A percentile compares a stretch with the other conserved stretches of the same genome.
These are phyloP conservation scores for Umbellularia californica DNA, from an alignment of 164 flowering plant species.

Conservation along the genomic window DNA sequence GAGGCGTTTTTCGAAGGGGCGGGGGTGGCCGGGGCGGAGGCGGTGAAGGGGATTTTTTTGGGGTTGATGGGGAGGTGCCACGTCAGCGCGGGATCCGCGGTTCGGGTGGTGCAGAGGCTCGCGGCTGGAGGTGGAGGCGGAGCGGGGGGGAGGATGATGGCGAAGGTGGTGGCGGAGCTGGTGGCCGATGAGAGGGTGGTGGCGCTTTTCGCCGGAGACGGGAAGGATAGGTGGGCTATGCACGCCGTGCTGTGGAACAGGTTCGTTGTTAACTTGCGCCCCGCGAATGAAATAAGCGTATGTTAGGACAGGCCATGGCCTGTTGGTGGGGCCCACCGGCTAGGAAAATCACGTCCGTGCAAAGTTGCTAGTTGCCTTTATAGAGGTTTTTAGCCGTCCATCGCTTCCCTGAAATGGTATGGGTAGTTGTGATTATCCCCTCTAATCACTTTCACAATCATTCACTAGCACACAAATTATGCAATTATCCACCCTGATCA, in stretches of 20 bases:
- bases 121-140: conserved; percentile 32
- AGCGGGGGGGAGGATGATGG: conserved; percentile 45
- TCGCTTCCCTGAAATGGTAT: too few species aligned
- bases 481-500: too few species aligned
- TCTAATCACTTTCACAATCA: too few species aligned
- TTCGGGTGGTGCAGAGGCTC: conserved; percentile 59
- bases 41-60: conserved; percentile 65
- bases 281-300: too few species aligned
- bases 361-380: too few species aligned
- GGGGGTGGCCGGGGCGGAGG: conserved; percentile 77
- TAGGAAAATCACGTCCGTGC: too few species aligned
- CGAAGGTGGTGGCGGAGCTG: conserved; percentile 66
- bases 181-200: conserved; percentile 77
- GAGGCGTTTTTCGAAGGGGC: conserved; percentile 72
- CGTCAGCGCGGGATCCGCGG: conserved; percentile 69
- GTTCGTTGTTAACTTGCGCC: conserved; percentile 27
- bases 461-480: too few species aligned
- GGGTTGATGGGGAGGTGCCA: conserved; percentile 75
- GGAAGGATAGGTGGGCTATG: conserved; percentile 63
- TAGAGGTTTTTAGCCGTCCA: too few species aligned
- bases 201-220: conserved; percentile 51
- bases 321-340: too few species aligned
- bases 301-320: too few species aligned
- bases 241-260: conserved; percentile 91
- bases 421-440: too few species aligned